Base-by-base conservation (phyloP, 1,139 yeast species). In the Protomyces arabidopsidicola region DNA sequence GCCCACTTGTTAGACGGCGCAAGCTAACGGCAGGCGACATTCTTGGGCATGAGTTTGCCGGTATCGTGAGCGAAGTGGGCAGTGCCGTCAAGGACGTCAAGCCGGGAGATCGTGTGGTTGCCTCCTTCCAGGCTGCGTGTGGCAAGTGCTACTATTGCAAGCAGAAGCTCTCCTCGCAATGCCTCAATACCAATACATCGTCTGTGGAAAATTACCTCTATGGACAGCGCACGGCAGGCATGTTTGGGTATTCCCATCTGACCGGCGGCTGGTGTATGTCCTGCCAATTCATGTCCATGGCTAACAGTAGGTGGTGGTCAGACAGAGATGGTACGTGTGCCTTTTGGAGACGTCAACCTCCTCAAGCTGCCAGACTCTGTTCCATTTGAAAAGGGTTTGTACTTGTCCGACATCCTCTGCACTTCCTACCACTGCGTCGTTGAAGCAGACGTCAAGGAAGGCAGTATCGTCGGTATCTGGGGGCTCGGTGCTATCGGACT, bases 31-130 rank as follows among this genome's bases (percentile, higher is more conserved):
- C 6, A 36, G 42, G 82, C 55, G 81, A 79, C 69, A 76, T 77
- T 8, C 73, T 82, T 69, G 86, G 86, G 14, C 85, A 82, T 68
- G 86, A 82, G 70, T 83, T 83, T 63, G 75, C 81, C 65, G 83
- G 83, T 10, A 72, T 74, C 39, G 74, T 82, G 38, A 76, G 76
- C 36, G 76, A 76, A 53, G 71, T 73, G 45, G 82, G 82, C 6
- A 62, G 72, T 0, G 69, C 59, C 0, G 81, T 79, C 16, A 66
- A 67, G 6, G 72, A 73, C 16, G 76, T 78, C 69, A 74, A 76
- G 53, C 68, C 67, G 20, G 82, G 82, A 55, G 83, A 82, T 68
- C 75, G 78, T 48, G 82, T 81, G 36, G 71, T 80, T 39, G 77
- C 77, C 34, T 78, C 82, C 0, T 79, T 70, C 76, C 79, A 66